Evolutionary conservation across 2,329 filamentous ascomycete genomes (phyloP), one percentile per base, ranked within the genome.

Genomic region (Pezicula carpinea): DNA sequence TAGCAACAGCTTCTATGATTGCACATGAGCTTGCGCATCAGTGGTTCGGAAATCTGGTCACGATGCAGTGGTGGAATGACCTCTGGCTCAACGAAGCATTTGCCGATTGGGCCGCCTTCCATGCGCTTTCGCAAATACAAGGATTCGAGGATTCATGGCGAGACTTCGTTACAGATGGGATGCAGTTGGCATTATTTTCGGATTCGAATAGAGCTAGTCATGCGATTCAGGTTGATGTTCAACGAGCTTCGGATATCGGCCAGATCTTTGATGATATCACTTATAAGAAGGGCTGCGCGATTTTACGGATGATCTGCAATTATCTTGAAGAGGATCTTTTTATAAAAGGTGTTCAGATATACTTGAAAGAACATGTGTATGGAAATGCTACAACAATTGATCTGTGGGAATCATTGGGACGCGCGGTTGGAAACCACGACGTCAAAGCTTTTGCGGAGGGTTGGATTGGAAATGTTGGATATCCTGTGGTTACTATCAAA

Each of bases 221-320:
- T 26, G n/a, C 38, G 11, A 26, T 40, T 17, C 21, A 40, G 13
- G 18, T 14, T 22, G 21, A 21, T 40, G 19, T 40, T n/a, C 22
- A 40, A 8, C 38, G 38, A 13, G 17, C 19, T 10, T 86, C 23
- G 7, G 23, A 26, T 26, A 26, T 26, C 64, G 85, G 84, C 64
- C 82, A 86, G 66, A 85, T 86, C 55, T 87, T 87, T 59, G 83
- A 87, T 61, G 77, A 80, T 39, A 87, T 87, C 50, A 86, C 82
- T 3, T 87, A 87, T 66, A 81, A 79, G 32, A 87, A 87, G 67
- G 83, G 83, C 13, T 84, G 81, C 13, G 82, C 80, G 51, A 79
- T 87, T 18, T 69, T 87, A 45, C 78, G 82, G 58, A 87, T 87
- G 83, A 79, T 87, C 52, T 85, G 81, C 22, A 83, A 83, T 59